Base-by-base conservation (phyloP, 1,139 yeast species). In the Saccharomyces hybrid region DNA sequence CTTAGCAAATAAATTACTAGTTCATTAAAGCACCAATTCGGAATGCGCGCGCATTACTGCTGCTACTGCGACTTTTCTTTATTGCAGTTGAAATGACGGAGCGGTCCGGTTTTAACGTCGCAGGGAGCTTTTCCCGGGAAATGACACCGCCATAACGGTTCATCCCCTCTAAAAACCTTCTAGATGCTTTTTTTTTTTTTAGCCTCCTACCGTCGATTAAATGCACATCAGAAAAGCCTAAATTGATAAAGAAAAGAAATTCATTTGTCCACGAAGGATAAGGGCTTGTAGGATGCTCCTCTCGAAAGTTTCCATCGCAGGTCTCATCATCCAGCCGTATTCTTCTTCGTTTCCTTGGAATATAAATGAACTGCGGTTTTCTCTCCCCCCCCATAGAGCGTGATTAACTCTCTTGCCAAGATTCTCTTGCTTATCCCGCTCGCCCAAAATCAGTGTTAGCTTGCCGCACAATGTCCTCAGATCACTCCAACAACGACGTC, bases 401-500 rank as follows among this genome's bases (percentile, higher is more conserved):
- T 29, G 32, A 1, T 29, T 3, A 29, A 11, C 0, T n/a, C 32
- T 29, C 32, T 29, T 29, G 32, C 32, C 1, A 29, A 29, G 32
- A 29, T 11, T 11, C n/a, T 29, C 32, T 29, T 29, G 32, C 1
- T 29, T 29, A 29, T 29, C 3, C 2, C 4, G 8, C 8, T 28
- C 31, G 8, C 4, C 12, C 12, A 29, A 29, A 29, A 29, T 28
- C 31, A 28, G 31, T 9, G 32, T 29, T 29, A 29, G 32, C 32
- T 29, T 29, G 32, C 32, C 32, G 32, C 32, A 29, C 32, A 29
- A 29, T 9, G 32, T 29, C 32, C 32, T 29, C 32, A 29, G 32
- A 29, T 29, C 32, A 29, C 32, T 29, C 32, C 32, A 86, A 86
- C 1, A 32, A 32, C 38, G 38, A 32, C 16, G 7, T 32, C 7